phyloP scores from a whole-genome alignment of 2,329 filamentous ascomycete species.

The Pseudocercospora eumusae region DNA sequence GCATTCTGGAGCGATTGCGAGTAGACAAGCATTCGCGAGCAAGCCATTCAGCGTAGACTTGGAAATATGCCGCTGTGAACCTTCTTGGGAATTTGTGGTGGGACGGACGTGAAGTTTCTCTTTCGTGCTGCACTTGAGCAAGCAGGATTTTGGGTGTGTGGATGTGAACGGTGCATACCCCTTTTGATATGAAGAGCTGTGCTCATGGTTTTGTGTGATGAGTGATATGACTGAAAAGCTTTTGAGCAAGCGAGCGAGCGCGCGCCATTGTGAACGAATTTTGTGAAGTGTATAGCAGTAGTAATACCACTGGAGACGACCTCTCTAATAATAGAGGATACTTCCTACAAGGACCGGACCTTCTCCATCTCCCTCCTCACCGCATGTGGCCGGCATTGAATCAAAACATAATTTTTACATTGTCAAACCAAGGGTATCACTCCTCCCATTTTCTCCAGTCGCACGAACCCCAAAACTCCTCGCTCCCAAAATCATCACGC shows the following conservation, averaged over 20 bases:
- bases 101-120: not conserved
- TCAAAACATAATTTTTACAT: not conserved
- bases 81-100: not conserved
- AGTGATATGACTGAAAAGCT: constrained; percentile 5
- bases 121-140: not conserved
- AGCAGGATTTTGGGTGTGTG: not conserved
- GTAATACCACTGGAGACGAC: not conserved
- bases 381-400: not conserved
- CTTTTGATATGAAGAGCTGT: not conserved
- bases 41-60: constrained; percentile 9
- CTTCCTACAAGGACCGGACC: not conserved
- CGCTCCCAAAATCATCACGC: not conserved
- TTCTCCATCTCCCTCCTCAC: not conserved
- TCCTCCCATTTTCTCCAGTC: not conserved
- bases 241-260: constrained; percentile 6
- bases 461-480: not conserved
- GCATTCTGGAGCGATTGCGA: constrained; percentile 46
- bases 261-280: not conserved
- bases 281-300: not conserved
- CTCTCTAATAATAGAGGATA: not conserved
- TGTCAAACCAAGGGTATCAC: not conserved
- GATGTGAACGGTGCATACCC: not conserved
- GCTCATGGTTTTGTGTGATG: not conserved
- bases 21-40: constrained; percentile 35
- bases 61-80: not conserved